Base-by-base conservation (phyloP, 495 filamentous ascomycete species). In the Annulohypoxylon bovei region DNA sequence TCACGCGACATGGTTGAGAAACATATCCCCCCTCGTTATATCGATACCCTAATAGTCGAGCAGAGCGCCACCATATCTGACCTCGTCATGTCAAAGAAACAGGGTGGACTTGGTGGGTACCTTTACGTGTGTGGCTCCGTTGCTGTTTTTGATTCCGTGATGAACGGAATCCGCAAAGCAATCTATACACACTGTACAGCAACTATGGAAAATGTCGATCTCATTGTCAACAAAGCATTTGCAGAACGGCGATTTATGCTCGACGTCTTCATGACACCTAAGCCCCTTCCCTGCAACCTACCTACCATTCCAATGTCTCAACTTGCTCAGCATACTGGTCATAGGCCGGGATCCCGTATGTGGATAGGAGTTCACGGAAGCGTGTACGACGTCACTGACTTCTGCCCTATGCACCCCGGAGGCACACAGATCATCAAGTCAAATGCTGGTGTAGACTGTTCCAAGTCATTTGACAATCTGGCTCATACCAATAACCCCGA, bases 221-320 rank as follows among this genome's bases (percentile, higher is more conserved):
- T 76, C 28, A 78, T 86, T 11, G 64, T 85, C 55, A 84, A 81
- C 60, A 82, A 80, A 58, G 83, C 83, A 6, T 85, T 86, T 60
- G 83, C 84, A 0, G 84, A 86, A 68, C 77, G 84, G 0, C 76
- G 83, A 33, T 82, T 86, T 62, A 86, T 86, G 84, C 76, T 86
- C 1, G 83, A 86, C 59, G 83, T 86, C 55, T 86, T 85, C 72
- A 86, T 86, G 84, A 84, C 83, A 12, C 84, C 83, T 6, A 81
- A 80, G 65, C 79, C 82, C 2, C 78, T 86, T 40, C 80, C 82
- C 9, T 83, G 79, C 71, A 82, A 84, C 47, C 68, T 81, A 20
- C 81, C 83, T 14, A 80, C 81, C 0, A 81, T 85, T 52, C 77
- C 81, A 7, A 62, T 86, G 8, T 84, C 82, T n/a, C 78, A 82